These are phyloP conservation scores for Plasmodium yoelii DNA, from an alignment of 169 alveolate genomes.

Conservation along the genomic window DNA sequence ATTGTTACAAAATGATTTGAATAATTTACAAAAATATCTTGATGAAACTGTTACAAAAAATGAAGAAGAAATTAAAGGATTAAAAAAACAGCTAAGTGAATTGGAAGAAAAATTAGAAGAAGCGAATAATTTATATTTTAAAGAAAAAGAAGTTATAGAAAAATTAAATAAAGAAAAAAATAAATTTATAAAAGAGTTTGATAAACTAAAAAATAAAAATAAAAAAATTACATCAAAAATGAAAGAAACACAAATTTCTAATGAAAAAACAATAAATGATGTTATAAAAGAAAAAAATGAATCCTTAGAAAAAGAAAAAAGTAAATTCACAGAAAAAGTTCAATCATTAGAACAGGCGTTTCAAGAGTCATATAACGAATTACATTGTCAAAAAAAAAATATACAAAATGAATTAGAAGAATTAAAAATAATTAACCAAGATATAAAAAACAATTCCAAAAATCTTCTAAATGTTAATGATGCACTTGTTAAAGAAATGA, in stretches of 20 bases:
- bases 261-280: slow-evolving; percentile 12
- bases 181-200: slow-evolving; percentile 57
- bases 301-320: slow-evolving; percentile 32
- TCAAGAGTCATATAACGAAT: slow-evolving; percentile 45
- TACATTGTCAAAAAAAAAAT: slow-evolving; percentile 35
- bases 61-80: slow-evolving; percentile 13
- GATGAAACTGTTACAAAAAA: not conserved
- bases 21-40: slow-evolving; percentile 11
- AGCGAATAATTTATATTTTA: slow-evolving; percentile 8
- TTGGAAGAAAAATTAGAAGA: slow-evolving; percentile 36
- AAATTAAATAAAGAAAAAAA: slow-evolving; percentile 43
- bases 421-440: slow-evolving; percentile 43
- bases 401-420: slow-evolving; percentile 28
- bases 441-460: slow-evolving; percentile 52
- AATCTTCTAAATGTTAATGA: slow-evolving; percentile 69
- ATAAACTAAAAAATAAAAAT: slow-evolving; percentile 41
- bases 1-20: not conserved
- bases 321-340: slow-evolving; percentile 25
- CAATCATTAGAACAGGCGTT: slow-evolving; percentile 54
- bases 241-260: slow-evolving; percentile 33
- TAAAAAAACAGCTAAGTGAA: slow-evolving; percentile 10
- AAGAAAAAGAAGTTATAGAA: slow-evolving; percentile 66
- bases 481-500: slow-evolving; percentile 39
- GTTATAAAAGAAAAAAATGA: slow-evolving; percentile 40
- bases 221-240: slow-evolving; percentile 52